Evolutionary conservation across 1,139 yeast genomes (phyloP), one percentile per base, ranked within the genome.

Genomic region (Arxiozyma bovina): DNA sequence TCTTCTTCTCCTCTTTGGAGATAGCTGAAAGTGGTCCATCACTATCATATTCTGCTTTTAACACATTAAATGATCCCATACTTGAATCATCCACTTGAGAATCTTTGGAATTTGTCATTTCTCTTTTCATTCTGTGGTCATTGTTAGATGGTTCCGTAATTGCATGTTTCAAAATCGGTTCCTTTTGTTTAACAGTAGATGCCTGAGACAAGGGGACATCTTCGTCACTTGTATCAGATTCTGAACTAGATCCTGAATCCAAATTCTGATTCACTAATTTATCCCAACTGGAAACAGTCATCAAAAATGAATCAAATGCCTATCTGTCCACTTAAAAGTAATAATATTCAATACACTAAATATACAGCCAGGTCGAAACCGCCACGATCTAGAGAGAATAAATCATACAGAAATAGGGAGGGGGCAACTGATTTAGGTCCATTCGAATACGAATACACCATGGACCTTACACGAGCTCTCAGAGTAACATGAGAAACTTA

Each of bases 171-270:
- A 27, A 27, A 8, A 27, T 8, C 30, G 2, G 30, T 27, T 27
- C 30, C 30, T 27, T 27, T 8, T 27, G 30, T 7, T n/a, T 41
- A 15, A 27, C 23, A 18, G 17, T 30, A 21, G 45, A 38, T 3
- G 56, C 44, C 49, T 60, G 59, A n/a, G 65, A 56, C 27, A 62
- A 55, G 17, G 63, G 63, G 25, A 58, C 52, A 55, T 60, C 63
- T 40, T 60, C 66, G 15, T 57, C 60, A 30, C 51, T 49, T 8
- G 51, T 42, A 22, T 11, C n/a, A 30, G 48, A 27, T 23, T 18
- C 41, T 21, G 48, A 45, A 17, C n/a, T 25, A 3, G 47, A 45
- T 4, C 25, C 17, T 27, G 8, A 8, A 27, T 8, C 9, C 11
- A 11, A 27, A 27, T 34, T 34, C 11, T 45, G 48, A 20, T 30